These are phyloP conservation scores for Komagataella populi DNA, from an alignment of 805 yeast species.

Conservation along the genomic window DNA sequence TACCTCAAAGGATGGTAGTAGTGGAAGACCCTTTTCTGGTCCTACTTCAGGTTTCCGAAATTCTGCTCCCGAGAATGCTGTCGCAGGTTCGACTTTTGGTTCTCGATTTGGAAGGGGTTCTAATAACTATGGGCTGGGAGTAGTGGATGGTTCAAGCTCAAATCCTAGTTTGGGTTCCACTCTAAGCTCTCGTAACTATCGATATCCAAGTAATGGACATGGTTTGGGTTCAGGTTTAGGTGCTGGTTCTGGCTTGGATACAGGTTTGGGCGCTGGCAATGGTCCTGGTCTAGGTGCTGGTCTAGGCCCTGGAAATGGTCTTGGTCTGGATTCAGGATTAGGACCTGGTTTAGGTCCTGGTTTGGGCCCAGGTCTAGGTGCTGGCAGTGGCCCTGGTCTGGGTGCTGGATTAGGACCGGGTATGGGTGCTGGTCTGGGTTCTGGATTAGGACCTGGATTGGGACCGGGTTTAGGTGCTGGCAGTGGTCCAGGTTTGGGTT, in stretches of 20 bases:
- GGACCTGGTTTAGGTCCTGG: neutral
- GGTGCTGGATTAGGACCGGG: neutral
- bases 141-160: neutral
- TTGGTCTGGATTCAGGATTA: constrained; percentile 5
- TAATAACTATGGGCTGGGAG: neutral
- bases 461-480: constrained; percentile 7
- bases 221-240: neutral
- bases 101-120: neutral
- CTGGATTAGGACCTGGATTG: constrained; percentile 1
- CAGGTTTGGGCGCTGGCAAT: neutral
- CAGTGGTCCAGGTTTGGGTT: constrained; percentile 16
- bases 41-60: no score
- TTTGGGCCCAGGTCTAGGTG: constrained; percentile 3
- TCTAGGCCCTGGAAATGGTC: constrained; percentile 3
- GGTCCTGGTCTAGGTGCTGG: constrained; percentile 1
- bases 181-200: neutral
- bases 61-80: no score
- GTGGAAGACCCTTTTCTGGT: no score
- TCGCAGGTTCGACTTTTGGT: no score
- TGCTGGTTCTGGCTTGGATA: neutral
- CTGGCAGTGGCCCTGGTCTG: neutral
- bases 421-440: constrained; percentile 1
- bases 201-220: neutral
- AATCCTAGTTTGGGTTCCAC: neutral
- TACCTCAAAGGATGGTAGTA: neutral